These are phyloP conservation scores for Roridomyces roridus DNA, from an alignment of 768 basidiomycete species.

Conservation along the genomic window DNA sequence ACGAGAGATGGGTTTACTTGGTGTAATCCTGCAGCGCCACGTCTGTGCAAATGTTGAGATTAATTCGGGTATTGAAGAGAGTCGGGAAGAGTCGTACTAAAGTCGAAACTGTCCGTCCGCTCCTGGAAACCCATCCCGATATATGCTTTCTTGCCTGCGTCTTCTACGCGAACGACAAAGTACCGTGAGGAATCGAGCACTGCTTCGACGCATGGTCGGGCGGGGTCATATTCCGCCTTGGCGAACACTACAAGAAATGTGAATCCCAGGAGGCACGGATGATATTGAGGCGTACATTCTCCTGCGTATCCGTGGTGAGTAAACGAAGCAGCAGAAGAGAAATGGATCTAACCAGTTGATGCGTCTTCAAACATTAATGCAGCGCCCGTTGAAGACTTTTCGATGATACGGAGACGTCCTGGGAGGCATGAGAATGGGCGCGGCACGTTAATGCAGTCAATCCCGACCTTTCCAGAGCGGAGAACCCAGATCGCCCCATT, in stretches of 20 bases:
- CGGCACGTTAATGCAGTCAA: neutral
- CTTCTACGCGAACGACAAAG: constrained; percentile 92
- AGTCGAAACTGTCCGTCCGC: constrained; percentile 89
- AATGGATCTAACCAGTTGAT: constrained; percentile 64
- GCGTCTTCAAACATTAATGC: constrained; percentile 82
- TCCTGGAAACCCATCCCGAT: constrained; percentile 95
- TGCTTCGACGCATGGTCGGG: constrained; percentile 88
- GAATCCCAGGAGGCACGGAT: constrained; percentile 17
- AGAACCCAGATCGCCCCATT: constrained; percentile 86
- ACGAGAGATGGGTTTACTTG: constrained; percentile 52
- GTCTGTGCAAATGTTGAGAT: constrained; percentile 51
- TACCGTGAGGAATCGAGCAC: constrained; percentile 95
- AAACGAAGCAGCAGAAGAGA: constrained; percentile 1
- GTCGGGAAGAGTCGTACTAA: constrained; percentile 64
- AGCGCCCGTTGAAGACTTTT: constrained; percentile 67
- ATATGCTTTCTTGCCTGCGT: constrained; percentile 85
- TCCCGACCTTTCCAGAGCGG: constrained; percentile 87
- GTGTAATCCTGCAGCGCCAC: constrained; percentile 88
- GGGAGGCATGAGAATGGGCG: constrained; percentile 2
- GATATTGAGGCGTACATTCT: constrained; percentile 60
- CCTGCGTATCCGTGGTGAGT: constrained; percentile 43
- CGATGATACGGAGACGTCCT: constrained; percentile 76
- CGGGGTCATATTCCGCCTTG: constrained; percentile 78
- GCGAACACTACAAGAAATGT: constrained; percentile 77
- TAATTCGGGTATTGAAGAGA: constrained; percentile 12